Conservation (phyloP, 179 eudicot genomes). For the Spergularia azorica region DNA sequence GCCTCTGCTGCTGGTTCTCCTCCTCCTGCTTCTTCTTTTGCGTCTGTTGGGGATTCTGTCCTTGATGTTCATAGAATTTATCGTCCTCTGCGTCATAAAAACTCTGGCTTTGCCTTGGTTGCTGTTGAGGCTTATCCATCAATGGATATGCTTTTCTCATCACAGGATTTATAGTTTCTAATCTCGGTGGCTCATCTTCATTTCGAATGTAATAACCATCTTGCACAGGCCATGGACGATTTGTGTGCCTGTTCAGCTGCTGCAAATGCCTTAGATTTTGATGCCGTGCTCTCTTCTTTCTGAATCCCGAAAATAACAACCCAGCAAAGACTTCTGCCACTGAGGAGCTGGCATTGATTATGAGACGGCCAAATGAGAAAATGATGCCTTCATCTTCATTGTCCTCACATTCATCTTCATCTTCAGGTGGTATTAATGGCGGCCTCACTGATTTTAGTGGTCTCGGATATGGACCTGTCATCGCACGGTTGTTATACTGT, state of each 20-base stretch:
- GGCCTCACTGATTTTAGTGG: slow-evolving; percentile 33
- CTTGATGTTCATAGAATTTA: slow-evolving; percentile 25
- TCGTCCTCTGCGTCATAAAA: slow-evolving; percentile 28
- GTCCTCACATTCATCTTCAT: slow-evolving; percentile 33
- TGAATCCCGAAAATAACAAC: slow-evolving; percentile 31
- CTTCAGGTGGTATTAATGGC: slow-evolving; percentile 34
- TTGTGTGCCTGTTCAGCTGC: slow-evolving; percentile 31
- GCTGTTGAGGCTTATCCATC: slow-evolving; percentile 29
- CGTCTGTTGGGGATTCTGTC: slow-evolving; percentile 28
- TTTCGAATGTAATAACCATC: slow-evolving; percentile 31
- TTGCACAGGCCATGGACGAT: slow-evolving; percentile 32
- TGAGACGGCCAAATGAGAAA: slow-evolving; percentile 38
- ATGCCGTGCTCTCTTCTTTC: slow-evolving; percentile 32
- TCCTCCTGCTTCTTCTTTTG: slow-evolving; percentile 16
- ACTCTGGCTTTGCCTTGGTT: slow-evolving; percentile 24
- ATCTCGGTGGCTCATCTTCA: slow-evolving; percentile 30
- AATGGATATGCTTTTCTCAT: slow-evolving; percentile 20
- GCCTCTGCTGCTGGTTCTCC: slow-evolving; percentile 21
- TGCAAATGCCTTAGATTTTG: slow-evolving; percentile 27
- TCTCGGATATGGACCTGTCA: slow-evolving; percentile 31
- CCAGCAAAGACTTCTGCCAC: slow-evolving; percentile 39
- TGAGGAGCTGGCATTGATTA: slow-evolving; percentile 37
- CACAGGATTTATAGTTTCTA: slow-evolving; percentile 25
- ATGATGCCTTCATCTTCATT: slow-evolving; percentile 39
- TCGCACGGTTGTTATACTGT: slow-evolving; percentile 17